Conservation (phyloP, 1,284 basidiomycete species). For the Trichosporon coremiiforme region DNA sequence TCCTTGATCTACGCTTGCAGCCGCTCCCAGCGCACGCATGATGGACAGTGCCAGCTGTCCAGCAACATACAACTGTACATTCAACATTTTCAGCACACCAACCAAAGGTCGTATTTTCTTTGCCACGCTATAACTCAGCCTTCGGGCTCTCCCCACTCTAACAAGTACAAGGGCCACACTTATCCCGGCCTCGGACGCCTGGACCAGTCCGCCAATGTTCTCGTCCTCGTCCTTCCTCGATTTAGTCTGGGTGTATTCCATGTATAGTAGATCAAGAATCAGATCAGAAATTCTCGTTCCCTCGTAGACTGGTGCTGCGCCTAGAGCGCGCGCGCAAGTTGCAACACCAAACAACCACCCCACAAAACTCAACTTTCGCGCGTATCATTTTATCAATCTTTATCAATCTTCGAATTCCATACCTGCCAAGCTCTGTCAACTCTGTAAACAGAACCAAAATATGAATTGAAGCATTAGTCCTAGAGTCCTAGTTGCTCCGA, state of each 20-base stretch:
- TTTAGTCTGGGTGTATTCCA: slow-evolving; percentile 11
- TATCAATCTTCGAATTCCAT: too few species aligned
- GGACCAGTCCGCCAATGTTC: too few species aligned
- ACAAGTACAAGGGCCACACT: background rate
- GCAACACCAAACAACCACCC: background rate
- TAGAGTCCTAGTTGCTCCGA: background rate
- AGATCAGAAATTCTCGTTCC: background rate
- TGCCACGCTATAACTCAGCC: slow-evolving; percentile 7
- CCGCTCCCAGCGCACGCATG: background rate
- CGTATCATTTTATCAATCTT: too few species aligned
- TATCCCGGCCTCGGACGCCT: background rate
- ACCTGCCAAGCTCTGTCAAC: too few species aligned
- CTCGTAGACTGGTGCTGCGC: slow-evolving; percentile 1
- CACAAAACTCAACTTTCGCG: too few species aligned
- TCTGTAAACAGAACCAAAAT: background rate
- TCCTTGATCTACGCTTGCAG: background rate
- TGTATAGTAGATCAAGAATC: slow-evolving; percentile 14
- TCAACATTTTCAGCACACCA: background rate
- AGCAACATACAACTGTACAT: background rate
- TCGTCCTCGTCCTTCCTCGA: background rate
- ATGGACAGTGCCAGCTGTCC: background rate
- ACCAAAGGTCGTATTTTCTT: background rate
- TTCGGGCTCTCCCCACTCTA: slow-evolving; percentile 5
- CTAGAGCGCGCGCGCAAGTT: background rate
- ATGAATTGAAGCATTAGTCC: background rate